A percentile compares a stretch with the other conserved stretches of the same genome.
phyloP scores from a whole-genome alignment of 1,284 basidiomycete species.

The Ustilago curta region DNA sequence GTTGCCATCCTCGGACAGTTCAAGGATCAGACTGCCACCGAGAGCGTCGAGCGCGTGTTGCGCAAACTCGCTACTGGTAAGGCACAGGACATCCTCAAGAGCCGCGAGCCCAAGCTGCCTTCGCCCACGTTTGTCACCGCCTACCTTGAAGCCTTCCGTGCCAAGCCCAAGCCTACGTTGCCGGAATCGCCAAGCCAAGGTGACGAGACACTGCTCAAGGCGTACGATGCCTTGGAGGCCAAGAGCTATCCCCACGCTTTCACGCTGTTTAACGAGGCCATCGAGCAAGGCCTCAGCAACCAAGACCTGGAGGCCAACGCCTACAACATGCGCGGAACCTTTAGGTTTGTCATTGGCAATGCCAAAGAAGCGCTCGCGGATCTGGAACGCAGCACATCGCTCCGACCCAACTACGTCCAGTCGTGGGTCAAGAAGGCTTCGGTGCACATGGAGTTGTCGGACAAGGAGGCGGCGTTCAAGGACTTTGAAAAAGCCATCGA shows the following conservation, averaged over 20 bases:
- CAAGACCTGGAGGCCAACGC: constrained; percentile 85
- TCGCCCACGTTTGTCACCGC: constrained; percentile 93
- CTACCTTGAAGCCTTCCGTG: constrained; percentile 96
- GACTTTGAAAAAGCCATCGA: constrained; percentile 91
- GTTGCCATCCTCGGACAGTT: constrained; percentile 94
- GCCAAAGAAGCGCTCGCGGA: constrained; percentile 86
- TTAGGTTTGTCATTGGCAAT: constrained; percentile 85
- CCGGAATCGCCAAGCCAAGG: constrained; percentile 83
- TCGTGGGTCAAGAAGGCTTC: constrained; percentile 96
- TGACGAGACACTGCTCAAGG: constrained; percentile 84
- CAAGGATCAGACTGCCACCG: constrained; percentile 81
- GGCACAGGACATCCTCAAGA: constrained; percentile 79
- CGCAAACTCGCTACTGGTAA: constrained; percentile 83
- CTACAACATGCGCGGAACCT: constrained; percentile 89
- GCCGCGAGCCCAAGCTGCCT: constrained; percentile 85
- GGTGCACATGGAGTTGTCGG: constrained; percentile 91
- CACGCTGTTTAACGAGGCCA: constrained; percentile 83
- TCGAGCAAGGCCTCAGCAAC: constrained; percentile 85
- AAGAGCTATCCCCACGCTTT: constrained; percentile 88
- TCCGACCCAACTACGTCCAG: constrained; percentile 84
- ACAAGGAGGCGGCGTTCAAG: constrained; percentile 79
- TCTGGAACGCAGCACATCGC: constrained; percentile 80
- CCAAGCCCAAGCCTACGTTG: constrained; percentile 78
- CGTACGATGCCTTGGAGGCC: constrained; percentile 85
- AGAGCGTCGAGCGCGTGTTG: constrained; percentile 89